Evolutionary conservation across 768 basidiomycete genomes (phyloP), one percentile per base, ranked within the genome.

Genomic region (Podaxis pistillaris): DNA sequence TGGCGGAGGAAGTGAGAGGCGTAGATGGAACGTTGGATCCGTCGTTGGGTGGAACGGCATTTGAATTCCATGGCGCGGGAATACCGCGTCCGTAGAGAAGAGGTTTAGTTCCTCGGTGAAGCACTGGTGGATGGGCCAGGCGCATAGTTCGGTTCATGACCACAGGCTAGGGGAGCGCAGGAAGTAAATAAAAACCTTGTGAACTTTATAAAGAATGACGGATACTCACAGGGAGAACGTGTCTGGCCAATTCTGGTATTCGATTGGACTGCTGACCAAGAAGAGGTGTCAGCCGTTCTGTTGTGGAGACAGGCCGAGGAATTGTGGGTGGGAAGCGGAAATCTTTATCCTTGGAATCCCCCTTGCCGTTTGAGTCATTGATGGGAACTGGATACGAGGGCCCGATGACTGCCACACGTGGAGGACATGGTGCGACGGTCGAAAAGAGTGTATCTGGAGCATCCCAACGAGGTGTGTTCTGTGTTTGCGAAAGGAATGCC

Each of bases 381-480:
- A 83, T 69, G 0, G 84, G 80, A 5, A 90, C 71, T 1, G 91
- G 84, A 68, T 84, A 88, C 3, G 88, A 84, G 2, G 91, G 88
- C 3, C 83, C 83, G 47, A 89, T 84, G n/a, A 83, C 74, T 11
- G 84, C 74, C 3, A 87, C 79, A 28, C 89, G 82, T 1, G 90
- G 89, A 3, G 82, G 72, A 66, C 85, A 86, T 11, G 88, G 87
- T 1, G 77, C 78, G 1, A 85, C 79, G 41, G 76, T 81, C 0
- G 81, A 83, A 68, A 84, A 91, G 49, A 93, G 71, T 2, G 89
- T 86, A 64, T 88, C 83, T 2, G 88, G 78, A 9, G 85, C 73
- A 26, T 89, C 87, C 90, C 90, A 91, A 3, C 89, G 83, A 9
- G 87, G 76, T 24, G 76, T 75, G 22, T 74, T 72, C 70, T 90